These are phyloP conservation scores for Lolium rigidum DNA, from an alignment of 176 grass and related monocot species.

Conservation along the genomic window DNA sequence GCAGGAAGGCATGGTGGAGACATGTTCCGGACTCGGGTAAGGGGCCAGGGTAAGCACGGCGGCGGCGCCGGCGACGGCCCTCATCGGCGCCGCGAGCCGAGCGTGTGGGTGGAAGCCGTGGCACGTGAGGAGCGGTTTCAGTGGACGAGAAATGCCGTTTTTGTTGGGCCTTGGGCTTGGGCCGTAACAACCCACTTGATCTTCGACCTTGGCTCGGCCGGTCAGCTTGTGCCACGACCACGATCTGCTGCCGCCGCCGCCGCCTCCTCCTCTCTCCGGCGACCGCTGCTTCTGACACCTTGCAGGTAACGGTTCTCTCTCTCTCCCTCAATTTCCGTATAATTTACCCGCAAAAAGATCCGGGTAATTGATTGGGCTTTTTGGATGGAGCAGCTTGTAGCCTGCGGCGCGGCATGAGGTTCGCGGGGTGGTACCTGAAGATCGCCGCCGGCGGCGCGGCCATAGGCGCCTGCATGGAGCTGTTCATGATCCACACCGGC, in stretches of 20 bases:
- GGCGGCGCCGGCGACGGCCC: conserved; percentile 24
- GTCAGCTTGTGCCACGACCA: not conserved
- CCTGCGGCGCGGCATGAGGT: conserved; percentile 52
- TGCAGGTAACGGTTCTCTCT: not conserved
- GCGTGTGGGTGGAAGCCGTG: conserved; percentile 33
- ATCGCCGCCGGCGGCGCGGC: conserved; percentile 68
- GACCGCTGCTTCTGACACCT: not conserved
- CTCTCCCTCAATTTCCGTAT: not conserved
- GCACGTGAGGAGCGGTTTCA: conserved; percentile 1
- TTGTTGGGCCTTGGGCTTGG: conserved; percentile 23
- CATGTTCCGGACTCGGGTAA: not conserved
- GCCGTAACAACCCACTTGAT: not conserved
- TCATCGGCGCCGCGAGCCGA: conserved; percentile 44
- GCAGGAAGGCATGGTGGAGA: not conserved
- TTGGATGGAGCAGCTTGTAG: conserved; percentile 22
- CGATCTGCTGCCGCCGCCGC: not conserved
- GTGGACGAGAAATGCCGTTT: not conserved
- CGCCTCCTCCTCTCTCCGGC: not conserved
- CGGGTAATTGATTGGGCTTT: not conserved
- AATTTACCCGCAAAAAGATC: no score
- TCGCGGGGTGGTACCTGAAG: conserved; percentile 84
- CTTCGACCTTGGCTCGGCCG: not conserved
- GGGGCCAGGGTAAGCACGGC: not conserved
- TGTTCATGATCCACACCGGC: conserved; percentile 98
- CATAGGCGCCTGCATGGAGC: conserved; percentile 81